Evolutionary conservation across 495 filamentous ascomycete species (phyloP).

Genomic region (Daldinia childiae): DNA sequence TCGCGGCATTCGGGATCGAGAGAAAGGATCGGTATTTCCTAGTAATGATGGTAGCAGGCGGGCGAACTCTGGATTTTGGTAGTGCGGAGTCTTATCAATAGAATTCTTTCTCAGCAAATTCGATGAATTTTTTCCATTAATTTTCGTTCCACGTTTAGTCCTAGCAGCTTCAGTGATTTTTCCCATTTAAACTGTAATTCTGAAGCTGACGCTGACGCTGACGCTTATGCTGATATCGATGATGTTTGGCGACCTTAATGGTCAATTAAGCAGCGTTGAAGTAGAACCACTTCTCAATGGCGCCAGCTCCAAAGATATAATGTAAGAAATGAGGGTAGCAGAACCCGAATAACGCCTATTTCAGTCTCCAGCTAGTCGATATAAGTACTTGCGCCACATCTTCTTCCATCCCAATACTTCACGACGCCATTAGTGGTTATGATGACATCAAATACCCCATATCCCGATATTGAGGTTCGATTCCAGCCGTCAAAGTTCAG

Average conservation of each 20-base stretch:
- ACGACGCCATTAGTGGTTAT: not conserved
- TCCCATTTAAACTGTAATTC: too few species aligned
- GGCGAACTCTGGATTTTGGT: conserved; percentile 1
- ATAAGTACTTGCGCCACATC: not conserved
- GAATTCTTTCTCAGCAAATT: not conserved
- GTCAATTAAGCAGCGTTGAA: not conserved
- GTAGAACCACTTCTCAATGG: not conserved
- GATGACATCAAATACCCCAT: not conserved
- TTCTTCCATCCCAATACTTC: not conserved
- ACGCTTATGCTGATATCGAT: not conserved
- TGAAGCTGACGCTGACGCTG: not conserved
- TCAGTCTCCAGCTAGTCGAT: not conserved
- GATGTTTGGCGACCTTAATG: not conserved
- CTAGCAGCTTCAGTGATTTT: not conserved
- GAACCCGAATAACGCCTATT: not conserved
- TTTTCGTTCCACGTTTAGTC: not conserved
- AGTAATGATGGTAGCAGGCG: conserved; percentile 3
- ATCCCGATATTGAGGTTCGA: not conserved
- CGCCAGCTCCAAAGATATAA: not conserved
- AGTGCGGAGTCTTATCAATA: conserved; percentile 20
- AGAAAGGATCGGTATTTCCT: not conserved
- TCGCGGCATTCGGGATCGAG: conserved; percentile 18
- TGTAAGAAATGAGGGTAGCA: not conserved
- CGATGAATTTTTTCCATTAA: not conserved
- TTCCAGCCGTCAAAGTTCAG: not conserved